Evolutionary conservation across 345 rosid genomes (phyloP), one percentile per base, ranked within the genome.

Genomic region (Reutealis trisperma): DNA sequence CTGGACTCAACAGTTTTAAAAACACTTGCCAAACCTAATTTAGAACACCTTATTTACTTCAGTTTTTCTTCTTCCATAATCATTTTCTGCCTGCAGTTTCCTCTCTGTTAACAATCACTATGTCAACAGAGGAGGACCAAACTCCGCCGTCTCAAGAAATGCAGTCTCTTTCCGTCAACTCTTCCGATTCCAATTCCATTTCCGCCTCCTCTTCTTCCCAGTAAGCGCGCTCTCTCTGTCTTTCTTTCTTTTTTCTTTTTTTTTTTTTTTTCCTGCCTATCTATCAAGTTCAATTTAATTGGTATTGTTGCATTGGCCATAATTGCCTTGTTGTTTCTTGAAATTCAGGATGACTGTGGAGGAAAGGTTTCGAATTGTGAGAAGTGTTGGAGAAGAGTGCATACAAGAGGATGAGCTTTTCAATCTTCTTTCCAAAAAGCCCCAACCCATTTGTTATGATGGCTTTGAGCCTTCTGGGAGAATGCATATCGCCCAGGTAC

Each of bases 401-500:
- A 89, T 92, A n/a, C 92, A 87, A 65, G 94, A 95, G 63, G 98
- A 89, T 64, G 97, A 95, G 76, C 85, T 95, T 49, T 49, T 82
- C 83, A 90, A 85, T 77, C 94, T 93, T 75, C 90, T 95, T 21
- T 71, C 89, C 34, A 89, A 93, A 76, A 95, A 95, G 79, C 88
- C 93, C 70, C 67, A 82, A 41, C 97, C 97, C 21, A 87, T 93
- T 82, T 92, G 98, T 84, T 95, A 95, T 44, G 98, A 95, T 63
- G 98, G 97, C 5, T 93, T 95, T 71, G 99, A 95, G 87, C 98
- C 99, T 59, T 93, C 99, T 8, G 96, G 97, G 47, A 84, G 93
- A 75, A 93, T 95, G 99, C 97, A 95, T 83, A 92, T 95, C 42
- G 98, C 99, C 79, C 98, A 95, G 94, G 99, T 81, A 37, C 41